phyloP scores from a whole-genome alignment of 768 basidiomycete genomes.

The Termitomyces sp. region DNA sequence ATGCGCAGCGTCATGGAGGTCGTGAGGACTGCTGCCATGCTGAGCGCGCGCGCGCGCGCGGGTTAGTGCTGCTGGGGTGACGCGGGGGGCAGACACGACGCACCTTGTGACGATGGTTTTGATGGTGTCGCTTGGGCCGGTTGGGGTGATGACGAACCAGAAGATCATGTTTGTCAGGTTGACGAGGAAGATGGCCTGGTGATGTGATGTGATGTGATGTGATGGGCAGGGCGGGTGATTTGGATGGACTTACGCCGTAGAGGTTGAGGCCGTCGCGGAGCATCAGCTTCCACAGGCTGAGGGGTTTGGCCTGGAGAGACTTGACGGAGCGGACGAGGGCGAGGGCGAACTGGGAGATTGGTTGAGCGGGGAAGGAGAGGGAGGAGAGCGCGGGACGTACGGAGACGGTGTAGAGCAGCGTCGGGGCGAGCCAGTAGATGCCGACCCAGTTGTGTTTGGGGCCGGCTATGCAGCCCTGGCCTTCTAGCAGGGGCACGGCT shows the following conservation, averaged over 20 bases:
- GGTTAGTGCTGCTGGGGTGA: not conserved
- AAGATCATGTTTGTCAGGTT: conserved; percentile 83
- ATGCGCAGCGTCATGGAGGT: conserved; percentile 87
- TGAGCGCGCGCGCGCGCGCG: conserved; percentile 15
- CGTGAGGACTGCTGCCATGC: conserved; percentile 84
- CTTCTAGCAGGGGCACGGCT: conserved; percentile 66
- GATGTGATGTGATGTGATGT: not conserved
- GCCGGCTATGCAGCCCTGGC: conserved; percentile 85
- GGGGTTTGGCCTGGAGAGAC: conserved; percentile 51
- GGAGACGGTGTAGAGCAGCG: conserved; percentile 65
- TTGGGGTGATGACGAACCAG: conserved; percentile 80
- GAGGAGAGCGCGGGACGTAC: conserved; percentile 32
- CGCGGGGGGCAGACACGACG: not conserved
- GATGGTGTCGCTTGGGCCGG: conserved; percentile 56
- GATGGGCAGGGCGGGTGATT: not conserved
- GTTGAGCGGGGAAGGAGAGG: not conserved
- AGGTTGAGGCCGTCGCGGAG: conserved; percentile 86
- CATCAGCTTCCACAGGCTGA: conserved; percentile 81
- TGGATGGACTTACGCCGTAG: conserved; percentile 50
- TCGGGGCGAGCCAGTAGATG: conserved; percentile 80
- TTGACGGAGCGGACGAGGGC: conserved; percentile 55
- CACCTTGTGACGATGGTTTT: conserved; percentile 75
- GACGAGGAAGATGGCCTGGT: conserved; percentile 65
- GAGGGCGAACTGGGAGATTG: conserved; percentile 42
- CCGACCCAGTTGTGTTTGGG: conserved; percentile 79